These are phyloP conservation scores for Polychaeton citri DNA, from an alignment of 2,329 filamentous ascomycete genomes.

Conservation along the genomic window DNA sequence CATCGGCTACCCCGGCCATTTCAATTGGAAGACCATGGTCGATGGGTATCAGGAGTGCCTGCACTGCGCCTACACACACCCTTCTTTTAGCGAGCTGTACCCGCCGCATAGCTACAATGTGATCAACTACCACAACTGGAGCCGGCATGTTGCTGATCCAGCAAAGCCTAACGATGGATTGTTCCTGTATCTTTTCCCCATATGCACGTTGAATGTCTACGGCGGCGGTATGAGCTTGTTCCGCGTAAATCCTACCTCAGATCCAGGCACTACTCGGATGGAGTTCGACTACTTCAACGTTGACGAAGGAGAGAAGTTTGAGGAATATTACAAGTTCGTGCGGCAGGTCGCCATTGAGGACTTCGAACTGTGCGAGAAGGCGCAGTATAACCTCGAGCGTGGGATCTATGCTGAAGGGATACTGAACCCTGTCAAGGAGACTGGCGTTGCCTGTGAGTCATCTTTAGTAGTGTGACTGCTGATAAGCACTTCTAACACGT, in stretches of 20 bases:
- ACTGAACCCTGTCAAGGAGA: slow-evolving; percentile 43
- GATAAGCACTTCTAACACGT: background rate
- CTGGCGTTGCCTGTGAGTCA: slow-evolving; percentile 29
- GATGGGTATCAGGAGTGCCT: slow-evolving; percentile 47
- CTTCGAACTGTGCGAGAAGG: slow-evolving; percentile 44
- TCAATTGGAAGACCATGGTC: slow-evolving; percentile 50
- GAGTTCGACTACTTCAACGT: slow-evolving; percentile 47
- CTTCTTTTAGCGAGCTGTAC: slow-evolving; percentile 41
- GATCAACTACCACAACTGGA: slow-evolving; percentile 42
- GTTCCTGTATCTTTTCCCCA: slow-evolving; percentile 42
- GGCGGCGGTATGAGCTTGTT: slow-evolving; percentile 46
- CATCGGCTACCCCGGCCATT: slow-evolving; percentile 42
- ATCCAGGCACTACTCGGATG: slow-evolving; percentile 39
- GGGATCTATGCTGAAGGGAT: slow-evolving; percentile 43
- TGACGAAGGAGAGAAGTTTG: slow-evolving; percentile 38
- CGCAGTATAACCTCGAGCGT: slow-evolving; percentile 39
- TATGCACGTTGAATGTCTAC: slow-evolving; percentile 43
- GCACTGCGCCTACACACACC: slow-evolving; percentile 35
- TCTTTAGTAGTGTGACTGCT: background rate
- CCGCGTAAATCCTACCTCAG: slow-evolving; percentile 38
- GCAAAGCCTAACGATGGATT: slow-evolving; percentile 37
- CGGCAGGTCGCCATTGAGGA: slow-evolving; percentile 44
- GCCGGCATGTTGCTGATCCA: slow-evolving; percentile 42
- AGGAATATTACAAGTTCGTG: slow-evolving; percentile 44
- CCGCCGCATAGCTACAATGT: slow-evolving; percentile 43